These are phyloP conservation scores for Paratrypanosoma confusum DNA, from an alignment of 208 protist genomes.

Conservation along the genomic window DNA sequence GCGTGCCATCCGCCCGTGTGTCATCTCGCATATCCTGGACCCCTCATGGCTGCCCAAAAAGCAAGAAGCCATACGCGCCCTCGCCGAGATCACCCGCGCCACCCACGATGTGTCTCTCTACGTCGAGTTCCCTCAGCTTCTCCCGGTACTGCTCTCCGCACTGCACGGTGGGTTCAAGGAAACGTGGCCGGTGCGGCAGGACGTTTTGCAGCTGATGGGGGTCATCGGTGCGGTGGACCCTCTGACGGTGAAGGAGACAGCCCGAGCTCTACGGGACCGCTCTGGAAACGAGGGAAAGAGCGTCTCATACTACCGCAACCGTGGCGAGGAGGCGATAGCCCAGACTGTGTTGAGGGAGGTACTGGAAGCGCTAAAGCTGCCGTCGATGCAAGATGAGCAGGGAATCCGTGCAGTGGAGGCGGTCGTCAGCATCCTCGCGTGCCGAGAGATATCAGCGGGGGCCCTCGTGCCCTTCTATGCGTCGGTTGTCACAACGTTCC, in stretches of 20 bases:
- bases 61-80: constrained; percentile 68
- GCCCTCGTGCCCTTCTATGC: constrained; percentile 39
- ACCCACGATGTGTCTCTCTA: constrained; percentile 80
- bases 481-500: constrained; percentile 51
- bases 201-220: constrained; percentile 84
- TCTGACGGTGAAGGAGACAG: constrained; percentile 69
- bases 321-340: constrained; percentile 52
- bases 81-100: constrained; percentile 79
- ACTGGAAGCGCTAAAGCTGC: constrained; percentile 67
- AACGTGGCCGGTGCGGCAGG: constrained; percentile 71
- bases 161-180: constrained; percentile 84
- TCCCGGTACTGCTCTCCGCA: constrained; percentile 65
- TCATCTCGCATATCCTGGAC: constrained; percentile 74
- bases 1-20: constrained; percentile 43
- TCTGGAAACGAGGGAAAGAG: constrained; percentile 14
- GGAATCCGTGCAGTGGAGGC: constrained; percentile 66
- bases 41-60: constrained; percentile 74
- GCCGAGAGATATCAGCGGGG: constrained; percentile 36
- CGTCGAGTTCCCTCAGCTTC: constrained; percentile 59
- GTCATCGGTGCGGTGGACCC: constrained; percentile 83
- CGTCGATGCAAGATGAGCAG: constrained; percentile 73
- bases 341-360: constrained; percentile 65
- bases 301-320: constrained; percentile 5
- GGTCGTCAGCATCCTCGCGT: constrained; percentile 56
- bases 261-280: constrained; percentile 34